Evolutionary conservation across 2,329 filamentous ascomycete species (phyloP).

Genomic region (Verticillium klebahnii): DNA sequence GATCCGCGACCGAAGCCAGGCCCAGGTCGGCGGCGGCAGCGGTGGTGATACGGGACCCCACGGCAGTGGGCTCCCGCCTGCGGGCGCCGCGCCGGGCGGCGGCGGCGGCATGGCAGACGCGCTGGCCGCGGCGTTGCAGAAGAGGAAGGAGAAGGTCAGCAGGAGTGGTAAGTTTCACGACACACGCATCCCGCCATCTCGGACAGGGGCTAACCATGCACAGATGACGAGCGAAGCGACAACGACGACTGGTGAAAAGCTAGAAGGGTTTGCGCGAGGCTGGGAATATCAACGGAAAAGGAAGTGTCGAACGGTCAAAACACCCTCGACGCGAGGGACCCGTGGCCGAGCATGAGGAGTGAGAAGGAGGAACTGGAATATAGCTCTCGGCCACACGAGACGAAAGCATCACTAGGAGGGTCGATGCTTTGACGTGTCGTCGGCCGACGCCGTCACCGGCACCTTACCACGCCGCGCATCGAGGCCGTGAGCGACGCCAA

Average conservation of each 20-base stretch:
- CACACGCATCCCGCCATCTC: neutral
- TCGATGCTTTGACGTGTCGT: neutral
- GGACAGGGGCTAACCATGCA: conserved; percentile 16
- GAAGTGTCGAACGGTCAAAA: neutral
- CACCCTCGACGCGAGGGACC: neutral
- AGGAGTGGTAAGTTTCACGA: conserved; percentile 73
- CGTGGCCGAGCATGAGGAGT: neutral
- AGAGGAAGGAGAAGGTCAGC: conserved; percentile 90
- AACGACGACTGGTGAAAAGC: conserved; percentile 64
- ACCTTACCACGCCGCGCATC: neutral
- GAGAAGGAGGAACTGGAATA: neutral
- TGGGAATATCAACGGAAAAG: neutral
- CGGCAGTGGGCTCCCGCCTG: conserved; percentile 46
- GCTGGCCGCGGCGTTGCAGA: conserved; percentile 70
- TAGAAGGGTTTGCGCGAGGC: neutral
- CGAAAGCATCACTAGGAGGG: conserved; percentile 1
- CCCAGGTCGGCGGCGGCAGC: conserved; percentile 49
- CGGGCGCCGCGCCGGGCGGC: conserved; percentile 44
- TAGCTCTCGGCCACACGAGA: neutral
- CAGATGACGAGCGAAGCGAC: conserved; percentile 70
- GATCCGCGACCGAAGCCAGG: conserved; percentile 68
- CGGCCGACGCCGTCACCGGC: neutral
- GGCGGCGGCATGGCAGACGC: conserved; percentile 75
- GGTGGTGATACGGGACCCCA: conserved; percentile 42
- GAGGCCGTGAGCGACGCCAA: neutral